Percentiles rank a stretch among this genome's conserved stretches.
These are phyloP conservation scores for Linum trigynum DNA, from an alignment of 345 rosid genomes.

Conservation along the genomic window DNA sequence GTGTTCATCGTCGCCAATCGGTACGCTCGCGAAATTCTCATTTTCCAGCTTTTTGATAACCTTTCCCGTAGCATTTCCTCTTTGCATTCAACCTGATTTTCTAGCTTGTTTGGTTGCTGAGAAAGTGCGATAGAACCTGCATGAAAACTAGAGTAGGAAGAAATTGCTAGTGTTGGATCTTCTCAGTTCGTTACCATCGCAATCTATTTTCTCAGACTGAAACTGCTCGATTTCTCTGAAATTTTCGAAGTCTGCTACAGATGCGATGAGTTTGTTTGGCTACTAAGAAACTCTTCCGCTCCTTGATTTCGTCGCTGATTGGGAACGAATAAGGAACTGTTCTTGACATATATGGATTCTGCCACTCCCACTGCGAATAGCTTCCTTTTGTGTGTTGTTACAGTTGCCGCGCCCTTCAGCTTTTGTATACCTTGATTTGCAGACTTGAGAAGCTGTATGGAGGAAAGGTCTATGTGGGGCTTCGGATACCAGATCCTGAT, in stretches of 20 bases:
- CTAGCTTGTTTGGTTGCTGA: background rate
- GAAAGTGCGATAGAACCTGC: background rate
- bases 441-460: constrained; percentile 82
- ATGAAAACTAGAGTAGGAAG: background rate
- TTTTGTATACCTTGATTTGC: background rate
- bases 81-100: background rate
- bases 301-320: background rate
- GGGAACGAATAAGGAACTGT: background rate
- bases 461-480: constrained; percentile 79
- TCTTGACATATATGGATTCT: background rate
- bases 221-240: background rate
- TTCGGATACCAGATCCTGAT: constrained; percentile 85
- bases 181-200: background rate
- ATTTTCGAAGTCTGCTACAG: background rate
- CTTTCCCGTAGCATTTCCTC: background rate
- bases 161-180: no score
- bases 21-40: constrained; percentile 16
- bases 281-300: no score
- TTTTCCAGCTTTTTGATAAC: no score
- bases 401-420: background rate
- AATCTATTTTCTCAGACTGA: no score
- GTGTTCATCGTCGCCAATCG: constrained; percentile 64
- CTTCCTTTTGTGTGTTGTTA: no score
- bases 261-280: background rate
- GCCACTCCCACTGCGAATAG: no score